Evolutionary conservation across 2,329 filamentous ascomycete species (phyloP), one percentile per base, ranked within the genome.

Genomic region (Saccharata proteae): DNA sequence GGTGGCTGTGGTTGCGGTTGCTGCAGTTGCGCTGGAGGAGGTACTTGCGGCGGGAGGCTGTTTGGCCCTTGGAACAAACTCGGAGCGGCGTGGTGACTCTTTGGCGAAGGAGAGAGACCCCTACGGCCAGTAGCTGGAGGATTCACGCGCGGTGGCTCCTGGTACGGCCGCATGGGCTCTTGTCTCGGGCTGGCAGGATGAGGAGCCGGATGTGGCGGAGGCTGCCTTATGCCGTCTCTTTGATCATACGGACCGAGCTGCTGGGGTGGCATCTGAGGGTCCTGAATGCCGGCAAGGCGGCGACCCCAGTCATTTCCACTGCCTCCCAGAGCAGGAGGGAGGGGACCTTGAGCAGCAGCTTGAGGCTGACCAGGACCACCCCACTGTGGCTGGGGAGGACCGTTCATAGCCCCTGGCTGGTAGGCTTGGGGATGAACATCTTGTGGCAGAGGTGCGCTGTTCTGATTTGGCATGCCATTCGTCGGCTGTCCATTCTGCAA

Each of bases 351-450:
- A 36, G 74, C 77, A 22, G 71, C 70, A 14, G 34, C 25, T 44
- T 69, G 69, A 36, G 69, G 61, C 29, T 74, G 72, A 25, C 76
- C 72, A 29, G 84, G 81, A 36, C 77, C 80, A 40, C 81, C 82
- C 88, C 88, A 96, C 53, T 92, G 81, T 40, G 85, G 86, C 30
- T 79, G 80, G 31, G 83, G 82, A 36, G 84, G 84, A 8, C 81
- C 83, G 42, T 81, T 80, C 32, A 90, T 78, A 24, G 80, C 81
- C 28, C 77, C 73, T 32, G 77, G 74, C 56, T 93, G 85, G 48
- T 96, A 96, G 5, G 86, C 82, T 49, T 93, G 84, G 29, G 88
- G 88, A 53, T 96, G 86, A 14, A 96, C 85, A 56, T 98, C 90
- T 48, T 93, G 88, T 6, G 90, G 88, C 46, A 90, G 74, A n/a